Evolutionary conservation across 164 flowering plant species (phyloP).

Genomic region (Magnolia changhungtana): DNA sequence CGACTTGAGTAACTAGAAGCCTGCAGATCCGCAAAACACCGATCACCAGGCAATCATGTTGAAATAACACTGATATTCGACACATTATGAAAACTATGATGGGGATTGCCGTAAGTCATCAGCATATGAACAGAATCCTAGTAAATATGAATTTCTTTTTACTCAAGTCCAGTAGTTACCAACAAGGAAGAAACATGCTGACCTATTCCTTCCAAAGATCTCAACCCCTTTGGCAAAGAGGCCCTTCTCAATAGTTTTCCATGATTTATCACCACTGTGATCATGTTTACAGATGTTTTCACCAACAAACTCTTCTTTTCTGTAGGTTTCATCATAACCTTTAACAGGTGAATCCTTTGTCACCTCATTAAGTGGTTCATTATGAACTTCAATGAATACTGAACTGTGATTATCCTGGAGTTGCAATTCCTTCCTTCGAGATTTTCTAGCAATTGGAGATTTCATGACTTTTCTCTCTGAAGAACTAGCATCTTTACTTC

Average conservation of each 20-base stretch:
- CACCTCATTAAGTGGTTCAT: slow-evolving; percentile 33
- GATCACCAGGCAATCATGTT: too few species aligned
- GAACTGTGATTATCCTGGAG: slow-evolving; percentile 22
- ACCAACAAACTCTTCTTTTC: slow-evolving; percentile 67
- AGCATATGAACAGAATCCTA: neutral
- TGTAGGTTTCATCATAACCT: slow-evolving; percentile 35
- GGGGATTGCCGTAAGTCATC: neutral
- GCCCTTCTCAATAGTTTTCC: slow-evolving; percentile 82
- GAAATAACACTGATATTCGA: too few species aligned
- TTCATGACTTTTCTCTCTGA: slow-evolving; percentile 44
- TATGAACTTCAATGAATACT: slow-evolving; percentile 25
- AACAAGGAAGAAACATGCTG: slow-evolving; percentile 19
- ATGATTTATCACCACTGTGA: slow-evolving; percentile 39
- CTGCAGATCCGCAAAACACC: too few species aligned
- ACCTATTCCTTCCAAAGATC: slow-evolving; percentile 96
- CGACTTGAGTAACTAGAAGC: too few species aligned
- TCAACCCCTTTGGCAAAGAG: slow-evolving; percentile 84
- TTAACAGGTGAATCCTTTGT: slow-evolving; percentile 27
- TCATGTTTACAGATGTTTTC: slow-evolving; percentile 56
- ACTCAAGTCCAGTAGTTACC: neutral
- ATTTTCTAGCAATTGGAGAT: slow-evolving; percentile 45
- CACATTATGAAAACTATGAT: too few species aligned
- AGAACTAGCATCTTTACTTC: slow-evolving; percentile 59
- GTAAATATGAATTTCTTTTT: neutral
- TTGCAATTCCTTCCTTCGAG: slow-evolving; percentile 42